A percentile compares a stretch with the other conserved stretches of the same genome.
Evolutionary conservation across 805 yeast genomes (phyloP).

Genomic region (Starmerella roubikii): DNA sequence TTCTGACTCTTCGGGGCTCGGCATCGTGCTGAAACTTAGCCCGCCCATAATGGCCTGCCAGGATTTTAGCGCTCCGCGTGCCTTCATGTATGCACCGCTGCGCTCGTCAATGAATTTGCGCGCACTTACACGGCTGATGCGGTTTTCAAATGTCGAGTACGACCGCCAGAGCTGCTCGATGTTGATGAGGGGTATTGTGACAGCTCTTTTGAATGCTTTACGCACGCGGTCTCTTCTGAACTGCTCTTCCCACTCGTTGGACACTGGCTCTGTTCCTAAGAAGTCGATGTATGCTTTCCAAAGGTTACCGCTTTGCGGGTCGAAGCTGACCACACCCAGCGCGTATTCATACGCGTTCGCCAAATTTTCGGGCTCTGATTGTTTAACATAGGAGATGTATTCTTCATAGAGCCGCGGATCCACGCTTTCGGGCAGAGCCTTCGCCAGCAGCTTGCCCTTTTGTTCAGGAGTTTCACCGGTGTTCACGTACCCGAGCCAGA

Average conservation of each 20-base stretch:
- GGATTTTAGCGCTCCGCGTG: constrained; percentile 64
- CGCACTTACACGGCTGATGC: constrained; percentile 58
- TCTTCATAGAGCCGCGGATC: constrained; percentile 59
- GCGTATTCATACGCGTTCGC: constrained; percentile 82
- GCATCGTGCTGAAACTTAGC: constrained; percentile 8
- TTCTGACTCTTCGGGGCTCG: constrained; percentile 2
- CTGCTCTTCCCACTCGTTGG: constrained; percentile 71
- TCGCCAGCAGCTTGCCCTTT: constrained; percentile 54
- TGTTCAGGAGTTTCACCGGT: constrained; percentile 21
- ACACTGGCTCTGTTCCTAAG: constrained; percentile 47
- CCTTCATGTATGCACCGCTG: constrained; percentile 74
- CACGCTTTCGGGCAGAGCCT: constrained; percentile 47
- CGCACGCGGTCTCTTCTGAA: constrained; percentile 67
- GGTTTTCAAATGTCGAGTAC: constrained; percentile 75
- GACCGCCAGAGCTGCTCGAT: constrained; percentile 70
- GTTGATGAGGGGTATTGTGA: constrained; percentile 61
- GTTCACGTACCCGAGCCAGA: constrained; percentile 66
- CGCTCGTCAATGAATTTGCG: constrained; percentile 72
- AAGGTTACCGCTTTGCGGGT: constrained; percentile 51
- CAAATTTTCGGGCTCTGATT: constrained; percentile 65
- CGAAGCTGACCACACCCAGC: constrained; percentile 62
- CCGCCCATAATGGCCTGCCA: constrained; percentile 32
- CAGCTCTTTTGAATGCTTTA: constrained; percentile 52
- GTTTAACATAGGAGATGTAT: constrained; percentile 67
- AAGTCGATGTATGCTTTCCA: constrained; percentile 81